These are phyloP conservation scores for Colletotrichum sp. DNA, from an alignment of 2,329 filamentous ascomycete species.

Conservation along the genomic window DNA sequence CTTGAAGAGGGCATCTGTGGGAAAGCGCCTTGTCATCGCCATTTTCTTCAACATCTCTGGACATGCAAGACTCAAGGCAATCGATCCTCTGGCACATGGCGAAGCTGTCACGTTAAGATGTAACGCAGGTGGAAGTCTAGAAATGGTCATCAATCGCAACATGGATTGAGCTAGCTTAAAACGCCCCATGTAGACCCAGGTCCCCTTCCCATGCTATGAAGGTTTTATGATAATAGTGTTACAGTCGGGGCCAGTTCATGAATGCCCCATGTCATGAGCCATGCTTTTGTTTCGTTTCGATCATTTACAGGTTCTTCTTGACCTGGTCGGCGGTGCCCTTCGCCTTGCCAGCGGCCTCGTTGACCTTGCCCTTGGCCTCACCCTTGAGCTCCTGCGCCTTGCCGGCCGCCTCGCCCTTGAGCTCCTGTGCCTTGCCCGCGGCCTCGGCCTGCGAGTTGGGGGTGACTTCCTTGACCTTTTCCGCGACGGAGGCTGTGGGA, in stretches of 20 bases:
- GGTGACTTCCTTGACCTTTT: conserved; percentile 55
- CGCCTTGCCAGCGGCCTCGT: conserved; percentile 43
- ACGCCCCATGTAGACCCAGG: not conserved
- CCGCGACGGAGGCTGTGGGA: conserved; percentile 38
- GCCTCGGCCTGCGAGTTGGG: conserved; percentile 42
- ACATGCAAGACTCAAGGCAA: no score
- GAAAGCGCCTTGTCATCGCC: no score
- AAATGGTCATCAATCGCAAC: not conserved
- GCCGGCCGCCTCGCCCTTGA: conserved; percentile 42
- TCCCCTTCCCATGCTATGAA: conserved; percentile 15
- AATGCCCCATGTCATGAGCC: not conserved
- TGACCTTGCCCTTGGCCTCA: conserved; percentile 36
- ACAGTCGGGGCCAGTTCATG: not conserved
- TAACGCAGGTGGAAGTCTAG: no score
- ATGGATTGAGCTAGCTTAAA: not conserved
- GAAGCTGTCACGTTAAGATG: no score
- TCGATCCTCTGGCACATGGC: no score
- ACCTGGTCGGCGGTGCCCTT: conserved; percentile 48
- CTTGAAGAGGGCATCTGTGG: no score
- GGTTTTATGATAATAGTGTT: conserved; percentile 2
- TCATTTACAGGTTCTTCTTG: conserved; percentile 33
- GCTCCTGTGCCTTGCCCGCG: conserved; percentile 40
- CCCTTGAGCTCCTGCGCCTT: conserved; percentile 43
- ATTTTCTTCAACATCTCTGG: no score
- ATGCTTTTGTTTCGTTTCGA: not conserved